Conservation (phyloP, 192 early-diverging fungal genomes). For the Phycomyces blakesleeanus region DNA sequence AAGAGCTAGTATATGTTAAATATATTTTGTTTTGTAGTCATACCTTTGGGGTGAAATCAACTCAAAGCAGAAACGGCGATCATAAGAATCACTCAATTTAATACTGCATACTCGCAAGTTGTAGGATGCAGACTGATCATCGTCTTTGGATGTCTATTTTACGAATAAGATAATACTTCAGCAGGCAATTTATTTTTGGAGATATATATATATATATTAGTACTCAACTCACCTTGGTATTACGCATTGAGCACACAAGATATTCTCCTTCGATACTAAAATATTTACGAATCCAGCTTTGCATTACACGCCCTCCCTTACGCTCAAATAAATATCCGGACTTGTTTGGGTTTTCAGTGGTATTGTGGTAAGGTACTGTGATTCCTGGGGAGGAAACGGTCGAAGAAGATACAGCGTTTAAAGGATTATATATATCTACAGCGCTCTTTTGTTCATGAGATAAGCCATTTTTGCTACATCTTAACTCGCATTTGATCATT, state of each 20-base stretch:
- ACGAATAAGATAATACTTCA: background rate
- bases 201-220: background rate
- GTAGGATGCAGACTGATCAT: slow-evolving; percentile 53
- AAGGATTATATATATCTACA: background rate
- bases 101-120: slow-evolving; percentile 76
- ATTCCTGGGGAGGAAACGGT: slow-evolving; percentile 19
- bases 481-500: background rate
- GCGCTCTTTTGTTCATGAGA: background rate
- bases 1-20: background rate
- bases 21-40: background rate
- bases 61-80: slow-evolving; percentile 77
- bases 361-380: slow-evolving; percentile 2
- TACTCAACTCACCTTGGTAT: slow-evolving; percentile 26
- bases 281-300: slow-evolving; percentile 77
- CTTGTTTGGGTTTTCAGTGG: slow-evolving; percentile 2
- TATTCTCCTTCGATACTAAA: slow-evolving; percentile 65
- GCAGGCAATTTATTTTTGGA: background rate
- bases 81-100: slow-evolving; percentile 53
- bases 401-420: background rate
- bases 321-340: slow-evolving; percentile 81
- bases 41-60: slow-evolving; percentile 78
- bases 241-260: slow-evolving; percentile 47
- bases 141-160: slow-evolving; percentile 49
- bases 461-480: background rate
- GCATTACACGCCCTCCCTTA: slow-evolving; percentile 66